Conservation (phyloP, 768 basidiomycete genomes). For the Termitomyces sp. region DNA sequence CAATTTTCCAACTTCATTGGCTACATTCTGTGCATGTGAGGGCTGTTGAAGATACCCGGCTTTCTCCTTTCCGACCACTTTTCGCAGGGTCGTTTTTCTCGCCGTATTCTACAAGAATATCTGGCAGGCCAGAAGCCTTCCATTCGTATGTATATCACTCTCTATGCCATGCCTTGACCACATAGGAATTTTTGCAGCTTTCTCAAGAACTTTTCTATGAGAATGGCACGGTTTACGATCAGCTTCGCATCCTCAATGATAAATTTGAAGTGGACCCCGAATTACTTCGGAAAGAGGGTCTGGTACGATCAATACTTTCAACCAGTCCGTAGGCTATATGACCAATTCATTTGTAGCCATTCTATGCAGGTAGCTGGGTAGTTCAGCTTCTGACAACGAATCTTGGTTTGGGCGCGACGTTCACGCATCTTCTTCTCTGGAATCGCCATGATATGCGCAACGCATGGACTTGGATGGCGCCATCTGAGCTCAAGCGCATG, state of each 20-base stretch:
- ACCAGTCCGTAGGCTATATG: neutral
- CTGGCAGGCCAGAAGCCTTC: conserved; percentile 41
- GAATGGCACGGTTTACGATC: conserved; percentile 46
- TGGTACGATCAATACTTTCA: conserved; percentile 22
- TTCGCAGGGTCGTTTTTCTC: conserved; percentile 37
- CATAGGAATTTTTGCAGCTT: conserved; percentile 36
- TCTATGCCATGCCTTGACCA: neutral
- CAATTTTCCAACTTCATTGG: conserved; percentile 47
- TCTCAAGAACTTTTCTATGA: conserved; percentile 48
- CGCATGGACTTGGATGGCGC: conserved; percentile 46
- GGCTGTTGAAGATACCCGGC: neutral
- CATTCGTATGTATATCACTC: conserved; percentile 21
- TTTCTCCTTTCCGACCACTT: neutral
- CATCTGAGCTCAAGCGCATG: conserved; percentile 30
- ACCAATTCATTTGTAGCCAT: conserved; percentile 27
- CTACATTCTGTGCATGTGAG: conserved; percentile 47
- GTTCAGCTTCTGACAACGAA: conserved; percentile 41
- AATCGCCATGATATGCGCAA: conserved; percentile 36
- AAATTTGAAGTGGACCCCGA: conserved; percentile 40
- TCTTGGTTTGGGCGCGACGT: conserved; percentile 45
- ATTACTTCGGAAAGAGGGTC: conserved; percentile 37
- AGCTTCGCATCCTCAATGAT: conserved; percentile 43
- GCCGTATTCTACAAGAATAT: conserved; percentile 54
- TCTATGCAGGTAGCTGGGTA: conserved; percentile 47
- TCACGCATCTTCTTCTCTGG: conserved; percentile 46